Percentiles rank a stretch among this genome's conserved stretches.
Conservation (phyloP, 2,329 filamentous ascomycete species). For the Xylogone sp. region DNA sequence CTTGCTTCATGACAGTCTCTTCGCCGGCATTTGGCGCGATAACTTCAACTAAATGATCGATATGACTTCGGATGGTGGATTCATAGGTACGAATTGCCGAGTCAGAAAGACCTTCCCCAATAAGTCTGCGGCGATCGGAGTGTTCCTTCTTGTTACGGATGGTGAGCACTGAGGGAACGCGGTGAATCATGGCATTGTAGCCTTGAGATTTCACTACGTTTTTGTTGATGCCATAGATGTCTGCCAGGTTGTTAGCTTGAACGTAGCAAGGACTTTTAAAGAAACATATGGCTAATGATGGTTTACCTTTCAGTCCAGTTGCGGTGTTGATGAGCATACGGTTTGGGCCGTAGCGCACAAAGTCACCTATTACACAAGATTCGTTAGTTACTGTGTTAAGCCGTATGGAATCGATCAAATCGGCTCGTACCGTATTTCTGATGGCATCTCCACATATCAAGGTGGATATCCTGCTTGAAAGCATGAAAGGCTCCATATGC, state of each 20-base stretch:
- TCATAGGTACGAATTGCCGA: conserved; percentile 10
- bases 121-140: conserved; percentile 47
- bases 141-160: conserved; percentile 63
- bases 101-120: conserved; percentile 22
- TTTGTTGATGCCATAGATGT: conserved; percentile 59
- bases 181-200: conserved; percentile 41
- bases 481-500: conserved; percentile 26
- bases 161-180: conserved; percentile 62
- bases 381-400: not conserved
- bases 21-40: not conserved
- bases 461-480: conserved; percentile 31
- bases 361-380: conserved; percentile 35
- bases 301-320: conserved; percentile 9
- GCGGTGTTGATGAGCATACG: conserved; percentile 9
- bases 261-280: too few relatives aligned
- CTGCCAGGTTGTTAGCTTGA: conserved; percentile 30
- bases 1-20: not conserved
- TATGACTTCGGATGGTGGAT: conserved; percentile 7
- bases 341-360: conserved; percentile 20
- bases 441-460: conserved; percentile 31
- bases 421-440: conserved; percentile 30
- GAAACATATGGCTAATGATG: too few relatives aligned
- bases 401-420: not conserved
- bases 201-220: conserved; percentile 65
- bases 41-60: not conserved